Evolutionary conservation across 2,329 filamentous ascomycete species (phyloP).

Genomic region (Stemphylium vesicarium): DNA sequence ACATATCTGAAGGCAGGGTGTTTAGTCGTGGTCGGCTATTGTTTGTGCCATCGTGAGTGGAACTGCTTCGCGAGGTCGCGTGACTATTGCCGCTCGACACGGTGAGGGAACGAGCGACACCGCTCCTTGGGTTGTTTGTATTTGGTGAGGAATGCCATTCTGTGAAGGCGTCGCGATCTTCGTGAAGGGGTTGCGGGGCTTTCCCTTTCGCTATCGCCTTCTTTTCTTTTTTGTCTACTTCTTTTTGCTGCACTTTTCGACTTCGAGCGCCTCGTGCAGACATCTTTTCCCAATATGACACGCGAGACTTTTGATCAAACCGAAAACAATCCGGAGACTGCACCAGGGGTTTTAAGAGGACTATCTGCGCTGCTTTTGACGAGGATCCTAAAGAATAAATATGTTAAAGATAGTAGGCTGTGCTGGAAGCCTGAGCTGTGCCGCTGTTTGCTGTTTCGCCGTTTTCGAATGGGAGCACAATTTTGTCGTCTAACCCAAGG

Average conservation of each 20-base stretch:
- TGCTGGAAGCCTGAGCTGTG: not conserved
- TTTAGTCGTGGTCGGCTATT: constrained; percentile 17
- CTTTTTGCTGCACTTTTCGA: constrained; percentile 49
- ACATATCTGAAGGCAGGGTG: constrained; percentile 31
- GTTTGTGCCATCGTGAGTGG: constrained; percentile 29
- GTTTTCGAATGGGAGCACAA: not conserved
- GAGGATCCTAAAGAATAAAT: not conserved
- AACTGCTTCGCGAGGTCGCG: constrained; percentile 39
- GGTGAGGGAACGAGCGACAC: constrained; percentile 36
- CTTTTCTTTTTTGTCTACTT: constrained; percentile 50
- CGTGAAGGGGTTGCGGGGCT: constrained; percentile 28
- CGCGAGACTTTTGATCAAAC: not conserved
- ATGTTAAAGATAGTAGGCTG: too few species aligned
- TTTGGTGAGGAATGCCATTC: constrained; percentile 37
- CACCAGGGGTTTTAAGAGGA: not conserved
- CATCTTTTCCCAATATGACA: constrained; percentile 30
- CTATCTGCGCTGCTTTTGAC: not conserved
- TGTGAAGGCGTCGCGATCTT: constrained; percentile 35
- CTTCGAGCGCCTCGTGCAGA: constrained; percentile 50
- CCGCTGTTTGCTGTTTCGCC: not conserved
- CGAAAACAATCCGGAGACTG: not conserved
- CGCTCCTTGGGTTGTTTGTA: constrained; percentile 22
- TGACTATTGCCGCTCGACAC: constrained; percentile 38
- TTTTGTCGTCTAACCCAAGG: not conserved
- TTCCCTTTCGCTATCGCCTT: constrained; percentile 42